Evolutionary conservation across 345 rosid genomes (phyloP).

Genomic region (Combretum micranthum): DNA sequence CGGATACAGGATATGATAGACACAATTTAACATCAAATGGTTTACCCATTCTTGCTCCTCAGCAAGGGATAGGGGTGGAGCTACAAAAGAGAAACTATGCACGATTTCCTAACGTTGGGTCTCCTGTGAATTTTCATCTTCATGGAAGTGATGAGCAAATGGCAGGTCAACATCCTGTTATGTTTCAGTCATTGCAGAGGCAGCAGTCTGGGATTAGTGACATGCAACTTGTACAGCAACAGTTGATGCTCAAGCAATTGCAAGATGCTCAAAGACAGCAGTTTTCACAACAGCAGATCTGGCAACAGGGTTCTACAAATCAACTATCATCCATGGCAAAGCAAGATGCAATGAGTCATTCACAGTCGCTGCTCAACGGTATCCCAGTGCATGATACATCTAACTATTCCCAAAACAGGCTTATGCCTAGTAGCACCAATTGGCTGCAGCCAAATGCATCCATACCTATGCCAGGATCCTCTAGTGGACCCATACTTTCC

Average conservation of each 20-base stretch:
- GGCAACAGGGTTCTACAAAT: constrained; percentile 42
- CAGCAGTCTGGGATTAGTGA: constrained; percentile 68
- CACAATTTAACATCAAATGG: constrained; percentile 41
- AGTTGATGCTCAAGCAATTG: constrained; percentile 60
- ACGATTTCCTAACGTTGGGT: constrained; percentile 48
- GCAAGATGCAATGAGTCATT: constrained; percentile 32
- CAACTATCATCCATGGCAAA: constrained; percentile 38
- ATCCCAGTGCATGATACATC: constrained; percentile 56
- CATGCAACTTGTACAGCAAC: constrained; percentile 74
- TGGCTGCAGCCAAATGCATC: constrained; percentile 45
- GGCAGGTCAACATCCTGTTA: constrained; percentile 51
- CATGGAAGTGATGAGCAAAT: constrained; percentile 62
- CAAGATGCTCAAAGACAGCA: constrained; percentile 77
- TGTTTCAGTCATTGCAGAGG: constrained; percentile 55
- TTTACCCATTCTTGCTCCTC: constrained; percentile 38
- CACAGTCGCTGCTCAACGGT: constrained; percentile 49
- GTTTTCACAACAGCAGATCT: constrained; percentile 45
- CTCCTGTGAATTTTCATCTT: constrained; percentile 63
- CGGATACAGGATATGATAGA: constrained; percentile 49
- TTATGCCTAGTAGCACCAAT: constrained; percentile 40
- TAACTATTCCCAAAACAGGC: constrained; percentile 52
- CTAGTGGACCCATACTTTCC: constrained; percentile 45
- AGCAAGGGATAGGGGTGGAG: constrained; percentile 38
- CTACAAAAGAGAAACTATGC: constrained; percentile 31
- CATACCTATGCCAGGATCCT: constrained; percentile 47